Evolutionary conservation across 306 rosid species (phyloP).

Genomic region (Cicer arietinum): DNA sequence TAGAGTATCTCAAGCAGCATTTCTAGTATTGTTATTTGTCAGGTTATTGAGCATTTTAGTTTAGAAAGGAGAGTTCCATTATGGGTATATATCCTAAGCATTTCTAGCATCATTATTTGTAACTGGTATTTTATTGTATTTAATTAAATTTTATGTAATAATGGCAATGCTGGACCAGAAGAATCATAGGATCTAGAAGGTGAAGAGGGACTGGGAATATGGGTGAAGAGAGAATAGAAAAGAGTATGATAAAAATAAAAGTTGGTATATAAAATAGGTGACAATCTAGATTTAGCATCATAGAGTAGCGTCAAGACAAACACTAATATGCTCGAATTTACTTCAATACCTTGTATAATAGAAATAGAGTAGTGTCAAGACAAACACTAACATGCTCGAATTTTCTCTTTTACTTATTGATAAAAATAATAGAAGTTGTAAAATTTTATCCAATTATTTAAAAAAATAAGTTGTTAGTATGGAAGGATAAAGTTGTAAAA

Average conservation of each 20-base stretch:
- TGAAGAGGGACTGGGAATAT: conserved; percentile 20
- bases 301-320: too few relatives aligned
- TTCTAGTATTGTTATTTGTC: conserved; percentile 22
- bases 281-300: conserved; percentile 29
- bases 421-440: too few relatives aligned
- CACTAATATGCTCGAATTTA: background rate
- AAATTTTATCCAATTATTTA: too few relatives aligned
- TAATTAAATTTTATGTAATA: background rate
- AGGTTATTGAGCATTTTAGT: conserved; percentile 29
- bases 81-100: background rate
- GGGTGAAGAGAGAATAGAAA: conserved; percentile 9
- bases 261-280: background rate
- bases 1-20: conserved; percentile 31
- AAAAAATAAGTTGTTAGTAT: too few relatives aligned
- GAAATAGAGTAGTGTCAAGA: too few relatives aligned
- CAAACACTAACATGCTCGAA: too few relatives aligned
- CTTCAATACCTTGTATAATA: background rate
- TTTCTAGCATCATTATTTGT: background rate
- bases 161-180: conserved; percentile 20
- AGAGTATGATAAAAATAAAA: conserved; percentile 18
- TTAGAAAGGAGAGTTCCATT: conserved; percentile 17
- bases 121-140: conserved; percentile 5
- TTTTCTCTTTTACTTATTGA: too few relatives aligned
- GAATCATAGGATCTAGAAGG: background rate
- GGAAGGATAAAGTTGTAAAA: too few relatives aligned